phyloP scores from a whole-genome alignment of 164 flowering plant species.

The Amborella trichopoda region DNA sequence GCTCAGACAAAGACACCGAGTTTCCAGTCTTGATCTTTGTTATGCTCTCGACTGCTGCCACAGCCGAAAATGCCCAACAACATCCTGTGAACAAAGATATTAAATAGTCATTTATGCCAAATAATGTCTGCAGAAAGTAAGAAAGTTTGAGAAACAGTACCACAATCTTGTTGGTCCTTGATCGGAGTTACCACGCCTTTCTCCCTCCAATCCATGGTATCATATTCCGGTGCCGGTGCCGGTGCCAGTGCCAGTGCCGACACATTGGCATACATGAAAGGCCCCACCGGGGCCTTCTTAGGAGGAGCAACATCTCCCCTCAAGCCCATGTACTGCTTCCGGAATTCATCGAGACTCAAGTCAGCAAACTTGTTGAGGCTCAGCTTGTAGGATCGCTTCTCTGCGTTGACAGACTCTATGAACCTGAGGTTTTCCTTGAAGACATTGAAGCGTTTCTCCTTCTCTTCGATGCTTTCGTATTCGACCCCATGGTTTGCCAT shows the following conservation, averaged over 20 bases:
- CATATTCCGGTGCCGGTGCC: too few species aligned
- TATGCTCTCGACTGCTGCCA: slow-evolving; percentile 19
- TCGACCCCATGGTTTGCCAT: slow-evolving; percentile 8
- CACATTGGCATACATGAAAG: too few species aligned
- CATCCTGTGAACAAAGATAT: slow-evolving; percentile 14
- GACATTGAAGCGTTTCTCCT: slow-evolving; percentile 14
- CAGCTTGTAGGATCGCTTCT: slow-evolving; percentile 11
- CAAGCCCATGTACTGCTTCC: slow-evolving; percentile 12
- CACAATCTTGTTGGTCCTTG: not conserved
- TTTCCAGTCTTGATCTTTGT: slow-evolving; percentile 9
- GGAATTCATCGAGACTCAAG: slow-evolving; percentile 20
- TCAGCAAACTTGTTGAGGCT: slow-evolving; percentile 19
- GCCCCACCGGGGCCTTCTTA: too few species aligned
- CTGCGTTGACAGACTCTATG: slow-evolving; percentile 12
- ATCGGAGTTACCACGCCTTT: not conserved
- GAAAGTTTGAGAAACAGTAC: not conserved
- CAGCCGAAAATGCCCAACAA: slow-evolving; percentile 22
- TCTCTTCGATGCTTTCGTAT: slow-evolving; percentile 8
- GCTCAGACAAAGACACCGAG: slow-evolving; percentile 14
- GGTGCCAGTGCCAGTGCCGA: too few species aligned
- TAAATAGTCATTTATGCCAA: too few species aligned
- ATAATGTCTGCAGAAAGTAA: not conserved
- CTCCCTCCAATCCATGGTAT: slow-evolving; percentile 1
- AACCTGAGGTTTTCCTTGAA: slow-evolving; percentile 20
- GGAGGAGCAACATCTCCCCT: slow-evolving; percentile 7